Evolutionary conservation across 1,284 basidiomycete genomes (phyloP), one percentile per base, ranked within the genome.

Genomic region (Filobasidium uniguttulatum): DNA sequence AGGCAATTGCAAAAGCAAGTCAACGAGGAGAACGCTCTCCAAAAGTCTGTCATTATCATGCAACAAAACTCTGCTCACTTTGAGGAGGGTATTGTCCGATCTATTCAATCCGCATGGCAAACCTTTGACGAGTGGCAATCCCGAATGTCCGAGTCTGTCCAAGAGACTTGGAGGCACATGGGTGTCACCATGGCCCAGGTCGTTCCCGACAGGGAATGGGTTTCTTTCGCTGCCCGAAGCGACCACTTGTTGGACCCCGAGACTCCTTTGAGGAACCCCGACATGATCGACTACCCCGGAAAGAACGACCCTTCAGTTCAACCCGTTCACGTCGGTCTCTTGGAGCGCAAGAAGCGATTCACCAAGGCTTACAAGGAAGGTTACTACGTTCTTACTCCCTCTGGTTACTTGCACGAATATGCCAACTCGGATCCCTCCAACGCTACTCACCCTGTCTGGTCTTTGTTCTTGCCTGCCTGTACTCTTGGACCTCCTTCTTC

Each of bases 11-110:
- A 85, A 61, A 89, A 85, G 64, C 69, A 74, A 69, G 89, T 97
- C 43, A 82, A 91, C 70, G 93, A 94, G 71, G 94, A 98, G 72
- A 98, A 98, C 64, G 81, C 91, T 0, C 78, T 98, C 17, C 94
- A 98, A 71, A 98, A 98, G 69, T 88, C 83, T n/a, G 85, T 97
- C 64, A 83, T 98, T 63, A 94, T 98, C 68, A 97, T 96, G 80
- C 93, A 98, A 67, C 85, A 96, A 62, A 96, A 96, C 70, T 88
- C 84, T 43, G 93, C 91, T 20, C 85, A 94, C 67, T 98, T 98
- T 60, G 93, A 97, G 70, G 86, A 90, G 62, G 93, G 91, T 55
- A 86, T 98, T 60, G 89, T 98, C 34, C 85, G 87, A 58, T 82
- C 87, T 28, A 81, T 98, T 58, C 90, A 98, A 71, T 89, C 86